Conservation (phyloP, 371 early-diverging fungal genomes). For the Thermomucor indicae-seudaticae region DNA sequence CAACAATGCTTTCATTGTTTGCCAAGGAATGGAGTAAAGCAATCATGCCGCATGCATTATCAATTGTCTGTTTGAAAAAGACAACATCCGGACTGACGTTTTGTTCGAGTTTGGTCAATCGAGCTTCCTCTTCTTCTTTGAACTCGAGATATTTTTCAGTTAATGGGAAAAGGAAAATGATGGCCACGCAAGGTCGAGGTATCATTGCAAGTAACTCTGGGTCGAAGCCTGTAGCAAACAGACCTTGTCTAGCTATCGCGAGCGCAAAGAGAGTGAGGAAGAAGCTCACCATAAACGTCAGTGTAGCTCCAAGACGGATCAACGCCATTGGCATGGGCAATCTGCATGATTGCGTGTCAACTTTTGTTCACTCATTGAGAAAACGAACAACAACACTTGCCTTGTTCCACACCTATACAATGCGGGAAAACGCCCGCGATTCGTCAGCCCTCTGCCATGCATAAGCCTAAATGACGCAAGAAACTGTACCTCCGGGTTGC, state of each 20-base stretch:
- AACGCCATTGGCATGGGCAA: conserved; percentile 52
- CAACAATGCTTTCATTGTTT: conserved; percentile 48
- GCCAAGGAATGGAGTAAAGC: conserved; percentile 74
- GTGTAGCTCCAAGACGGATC: conserved; percentile 36
- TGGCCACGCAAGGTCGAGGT: conserved; percentile 75
- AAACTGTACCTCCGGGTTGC: conserved; percentile 62
- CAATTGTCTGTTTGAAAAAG: conserved; percentile 85
- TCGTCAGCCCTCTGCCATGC: neutral
- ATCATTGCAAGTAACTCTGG: conserved; percentile 74
- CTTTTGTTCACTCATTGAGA: neutral
- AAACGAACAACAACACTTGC: conserved; percentile 19
- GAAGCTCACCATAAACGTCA: conserved; percentile 45
- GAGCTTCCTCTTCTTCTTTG: conserved; percentile 50
- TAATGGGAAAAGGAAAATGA: conserved; percentile 75
- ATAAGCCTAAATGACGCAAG: neutral
- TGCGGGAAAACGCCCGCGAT: too few species aligned
- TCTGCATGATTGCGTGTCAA: conserved; percentile 10
- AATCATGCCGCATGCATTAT: conserved; percentile 91
- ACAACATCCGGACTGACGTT: conserved; percentile 57
- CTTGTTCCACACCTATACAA: conserved; percentile 52
- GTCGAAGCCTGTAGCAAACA: conserved; percentile 62
- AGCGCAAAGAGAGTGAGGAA: too few species aligned
- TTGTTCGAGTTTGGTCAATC: conserved; percentile 48
- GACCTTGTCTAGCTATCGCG: neutral
- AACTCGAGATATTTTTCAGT: conserved; percentile 57